Evolutionary conservation across 163 green algal species (phyloP).

Genomic region (Chlorella variabilis): DNA sequence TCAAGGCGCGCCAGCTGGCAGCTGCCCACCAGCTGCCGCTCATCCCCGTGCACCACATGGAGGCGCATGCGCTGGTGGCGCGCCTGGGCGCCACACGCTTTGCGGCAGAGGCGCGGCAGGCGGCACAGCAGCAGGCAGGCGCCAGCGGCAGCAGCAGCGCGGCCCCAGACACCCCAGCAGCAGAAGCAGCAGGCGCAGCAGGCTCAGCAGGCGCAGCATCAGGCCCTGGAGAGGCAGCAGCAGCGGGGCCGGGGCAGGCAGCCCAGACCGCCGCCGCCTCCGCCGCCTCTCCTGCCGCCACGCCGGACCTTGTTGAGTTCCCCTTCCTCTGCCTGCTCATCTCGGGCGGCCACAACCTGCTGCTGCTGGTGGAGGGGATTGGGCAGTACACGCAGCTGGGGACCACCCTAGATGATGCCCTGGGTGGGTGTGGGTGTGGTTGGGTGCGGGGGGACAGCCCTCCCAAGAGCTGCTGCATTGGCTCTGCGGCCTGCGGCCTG

Average conservation of each 20-base stretch:
- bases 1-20: conserved; percentile 84
- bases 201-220: neutral
- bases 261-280: no score
- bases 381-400: conserved; percentile 92
- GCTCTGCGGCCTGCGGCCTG: no score
- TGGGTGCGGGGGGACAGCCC: no score
- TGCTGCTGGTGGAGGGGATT: conserved; percentile 89
- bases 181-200: conserved; percentile 37
- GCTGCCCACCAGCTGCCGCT: conserved; percentile 72
- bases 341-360: conserved; percentile 95
- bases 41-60: conserved; percentile 97
- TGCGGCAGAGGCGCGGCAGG: conserved; percentile 5
- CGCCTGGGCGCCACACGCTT: conserved; percentile 48
- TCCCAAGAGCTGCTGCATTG: neutral
- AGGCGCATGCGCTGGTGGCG: conserved; percentile 93
- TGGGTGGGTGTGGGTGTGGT: conserved; percentile 73
- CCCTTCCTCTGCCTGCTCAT: conserved; percentile 98
- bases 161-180: conserved; percentile 1
- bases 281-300: neutral
- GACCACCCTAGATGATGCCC: conserved; percentile 92
- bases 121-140: neutral
- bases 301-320: conserved; percentile 67
- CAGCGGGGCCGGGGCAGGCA: neutral
- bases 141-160: neutral
- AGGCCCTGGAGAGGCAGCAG: neutral